A percentile compares a stretch with the other conserved stretches of the same genome.
Evolutionary conservation across 345 rosid species (phyloP).

Genomic region (Passiflora organensis): DNA sequence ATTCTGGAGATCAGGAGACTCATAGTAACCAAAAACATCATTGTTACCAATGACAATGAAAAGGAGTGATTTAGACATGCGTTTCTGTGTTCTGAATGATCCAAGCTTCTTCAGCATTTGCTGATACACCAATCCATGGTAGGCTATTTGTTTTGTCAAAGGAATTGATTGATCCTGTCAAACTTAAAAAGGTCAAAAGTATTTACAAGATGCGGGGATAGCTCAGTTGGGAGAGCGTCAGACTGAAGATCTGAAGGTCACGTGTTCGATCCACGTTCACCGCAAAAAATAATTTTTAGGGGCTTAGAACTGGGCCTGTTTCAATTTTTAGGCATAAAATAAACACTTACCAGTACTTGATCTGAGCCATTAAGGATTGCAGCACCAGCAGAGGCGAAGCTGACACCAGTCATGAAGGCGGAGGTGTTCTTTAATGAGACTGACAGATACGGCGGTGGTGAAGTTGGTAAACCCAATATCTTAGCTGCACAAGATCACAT

Average conservation of each 20-base stretch:
- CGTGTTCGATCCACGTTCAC: constrained; percentile 97
- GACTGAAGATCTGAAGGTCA: constrained; percentile 99
- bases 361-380: constrained; percentile 58
- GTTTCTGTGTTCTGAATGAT: constrained; percentile 27
- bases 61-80: constrained; percentile 48
- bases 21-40: constrained; percentile 50
- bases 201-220: constrained; percentile 64
- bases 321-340: too few relatives aligned
- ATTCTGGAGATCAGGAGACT: constrained; percentile 28
- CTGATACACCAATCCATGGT: constrained; percentile 31
- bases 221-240: constrained; percentile 99
- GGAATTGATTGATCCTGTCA: constrained; percentile 43
- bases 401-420: constrained; percentile 34
- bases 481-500: too few relatives aligned
- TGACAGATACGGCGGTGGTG: constrained; percentile 42
- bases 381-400: constrained; percentile 55
- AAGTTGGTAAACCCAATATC: constrained; percentile 40
- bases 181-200: not conserved
- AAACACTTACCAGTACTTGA: constrained; percentile 38
- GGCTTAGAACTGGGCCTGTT: too few relatives aligned
- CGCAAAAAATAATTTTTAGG: too few relatives aligned
- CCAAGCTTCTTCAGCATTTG: constrained; percentile 26
- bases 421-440: constrained; percentile 3
- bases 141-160: constrained; percentile 42
- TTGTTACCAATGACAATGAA: constrained; percentile 55